These are phyloP conservation scores for Globisporangium solare DNA, from an alignment of 352 stramenopile species.

Conservation along the genomic window DNA sequence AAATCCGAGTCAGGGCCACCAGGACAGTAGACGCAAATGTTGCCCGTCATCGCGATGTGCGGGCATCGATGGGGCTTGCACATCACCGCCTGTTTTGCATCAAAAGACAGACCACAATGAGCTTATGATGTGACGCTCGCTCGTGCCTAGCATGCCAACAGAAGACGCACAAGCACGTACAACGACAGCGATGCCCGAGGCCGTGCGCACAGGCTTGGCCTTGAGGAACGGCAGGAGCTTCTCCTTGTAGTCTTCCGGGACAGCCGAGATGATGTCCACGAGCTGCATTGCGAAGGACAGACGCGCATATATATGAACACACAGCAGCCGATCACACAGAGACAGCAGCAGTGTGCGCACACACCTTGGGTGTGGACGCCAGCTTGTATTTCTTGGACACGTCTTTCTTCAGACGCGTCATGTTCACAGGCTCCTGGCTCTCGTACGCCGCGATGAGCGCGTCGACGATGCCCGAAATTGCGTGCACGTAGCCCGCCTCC, in stretches of 20 bases:
- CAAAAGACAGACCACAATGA: neutral
- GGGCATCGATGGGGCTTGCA: conserved; percentile 97
- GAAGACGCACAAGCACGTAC: conserved; percentile 13
- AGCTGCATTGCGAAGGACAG: conserved; percentile 33
- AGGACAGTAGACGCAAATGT: conserved; percentile 97
- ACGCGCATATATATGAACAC: neutral
- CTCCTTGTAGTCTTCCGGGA: conserved; percentile 90
- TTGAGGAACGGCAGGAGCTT: conserved; percentile 92
- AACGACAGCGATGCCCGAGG: conserved; percentile 94
- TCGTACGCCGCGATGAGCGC: conserved; percentile 91
- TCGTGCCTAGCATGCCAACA: too few species aligned
- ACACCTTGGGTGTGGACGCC: conserved; percentile 86
- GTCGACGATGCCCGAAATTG: conserved; percentile 89
- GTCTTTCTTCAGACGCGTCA: conserved; percentile 92
- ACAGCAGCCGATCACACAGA: neutral
- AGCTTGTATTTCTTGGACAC: conserved; percentile 89
- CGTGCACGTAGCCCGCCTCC: conserved; percentile 61
- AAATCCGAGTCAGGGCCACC: conserved; percentile 96
- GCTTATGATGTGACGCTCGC: too few species aligned
- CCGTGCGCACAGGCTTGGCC: conserved; percentile 94
- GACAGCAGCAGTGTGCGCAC: neutral
- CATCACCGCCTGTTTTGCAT: conserved; percentile 87
- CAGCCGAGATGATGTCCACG: conserved; percentile 94
- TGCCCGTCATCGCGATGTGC: conserved; percentile 96
- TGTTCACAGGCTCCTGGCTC: conserved; percentile 87